These are phyloP conservation scores for Cicer judaicum DNA, from an alignment of 306 rosid species.

Conservation along the genomic window DNA sequence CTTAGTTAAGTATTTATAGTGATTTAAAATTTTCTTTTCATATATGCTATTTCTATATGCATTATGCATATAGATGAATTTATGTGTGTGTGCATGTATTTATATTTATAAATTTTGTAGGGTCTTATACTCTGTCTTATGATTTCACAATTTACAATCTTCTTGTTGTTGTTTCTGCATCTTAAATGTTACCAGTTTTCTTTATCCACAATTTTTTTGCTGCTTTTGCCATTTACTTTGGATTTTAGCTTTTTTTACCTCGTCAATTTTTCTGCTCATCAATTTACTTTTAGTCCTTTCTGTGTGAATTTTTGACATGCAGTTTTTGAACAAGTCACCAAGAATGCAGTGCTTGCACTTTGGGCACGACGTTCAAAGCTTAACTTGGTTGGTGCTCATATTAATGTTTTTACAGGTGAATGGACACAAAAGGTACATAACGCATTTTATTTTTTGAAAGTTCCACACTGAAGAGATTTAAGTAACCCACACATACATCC, in stretches of 20 bases:
- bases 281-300: constrained; percentile 24
- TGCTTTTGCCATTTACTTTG: not conserved
- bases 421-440: constrained; percentile 96
- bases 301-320: constrained; percentile 43
- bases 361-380: constrained; percentile 99
- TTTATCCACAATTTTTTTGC: not conserved
- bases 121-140: not conserved
- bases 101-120: not conserved
- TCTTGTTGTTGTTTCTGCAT: not conserved
- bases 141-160: not conserved
- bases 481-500: not conserved
- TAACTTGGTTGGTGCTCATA: constrained; percentile 96
- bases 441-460: constrained; percentile 43
- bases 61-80: too few species aligned
- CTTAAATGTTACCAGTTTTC: not conserved
- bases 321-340: constrained; percentile 98
- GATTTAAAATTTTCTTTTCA: constrained; percentile 2
- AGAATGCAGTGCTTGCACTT: constrained; percentile 91
- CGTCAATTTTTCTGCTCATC: not conserved
- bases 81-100: too few species aligned
- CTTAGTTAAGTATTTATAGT: not conserved
- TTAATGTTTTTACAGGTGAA: constrained; percentile 98
- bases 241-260: constrained; percentile 9
- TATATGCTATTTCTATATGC: not conserved
- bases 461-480: not conserved